These are phyloP conservation scores for Vigna trinervia DNA, from an alignment of 306 rosid species.

Conservation along the genomic window DNA sequence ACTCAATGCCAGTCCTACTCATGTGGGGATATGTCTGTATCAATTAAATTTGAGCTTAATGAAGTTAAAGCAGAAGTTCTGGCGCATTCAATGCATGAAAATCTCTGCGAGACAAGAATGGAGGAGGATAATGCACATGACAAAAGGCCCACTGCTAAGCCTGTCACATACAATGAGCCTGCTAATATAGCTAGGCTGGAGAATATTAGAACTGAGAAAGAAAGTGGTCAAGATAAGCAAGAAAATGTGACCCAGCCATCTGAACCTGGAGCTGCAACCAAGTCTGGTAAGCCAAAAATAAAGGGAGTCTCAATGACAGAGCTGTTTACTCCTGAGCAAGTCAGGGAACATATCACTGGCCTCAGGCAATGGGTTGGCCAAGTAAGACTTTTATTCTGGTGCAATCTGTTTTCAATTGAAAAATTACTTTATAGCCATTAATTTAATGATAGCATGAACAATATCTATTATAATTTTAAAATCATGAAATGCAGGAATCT, in stretches of 20 bases:
- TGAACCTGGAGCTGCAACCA: slow-evolving; percentile 73
- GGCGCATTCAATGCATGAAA: slow-evolving; percentile 51
- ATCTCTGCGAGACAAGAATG: slow-evolving; percentile 59
- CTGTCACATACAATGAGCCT: slow-evolving; percentile 58
- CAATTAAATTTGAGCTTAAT: slow-evolving; percentile 62
- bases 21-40: slow-evolving; percentile 53
- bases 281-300: slow-evolving; percentile 97
- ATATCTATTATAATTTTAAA: slow-evolving; percentile 28
- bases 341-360: slow-evolving; percentile 82
- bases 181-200: slow-evolving; percentile 65
- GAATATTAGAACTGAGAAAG: slow-evolving; percentile 71
- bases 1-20: slow-evolving; percentile 60
- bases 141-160: slow-evolving; percentile 55
- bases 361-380: slow-evolving; percentile 99
- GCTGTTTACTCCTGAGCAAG: slow-evolving; percentile 94
- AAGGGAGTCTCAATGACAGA: slow-evolving; percentile 94
- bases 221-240: slow-evolving; percentile 65
- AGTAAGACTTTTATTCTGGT: slow-evolving; percentile 57
- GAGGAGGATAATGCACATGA: slow-evolving; percentile 52
- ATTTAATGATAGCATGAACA: not conserved
- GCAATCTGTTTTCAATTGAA: not conserved
- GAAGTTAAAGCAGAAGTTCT: slow-evolving; percentile 73
- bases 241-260: slow-evolving; percentile 57
- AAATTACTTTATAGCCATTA: not conserved
- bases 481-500: not conserved